phyloP scores from a whole-genome alignment of 257 asterid genomes.

The Scutellaria minor region DNA sequence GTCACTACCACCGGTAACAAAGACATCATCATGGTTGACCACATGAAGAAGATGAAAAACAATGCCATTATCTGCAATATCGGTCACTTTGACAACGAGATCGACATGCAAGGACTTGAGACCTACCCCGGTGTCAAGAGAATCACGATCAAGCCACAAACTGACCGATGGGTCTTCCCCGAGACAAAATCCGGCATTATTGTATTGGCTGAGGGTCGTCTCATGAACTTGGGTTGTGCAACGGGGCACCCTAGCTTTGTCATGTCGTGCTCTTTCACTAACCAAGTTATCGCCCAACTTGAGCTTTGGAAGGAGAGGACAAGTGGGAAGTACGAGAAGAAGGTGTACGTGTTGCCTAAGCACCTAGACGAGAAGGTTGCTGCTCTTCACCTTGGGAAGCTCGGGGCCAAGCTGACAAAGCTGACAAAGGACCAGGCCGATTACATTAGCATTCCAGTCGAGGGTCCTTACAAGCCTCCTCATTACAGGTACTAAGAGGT shows the following conservation, averaged over 20 bases:
- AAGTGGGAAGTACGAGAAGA: conserved; percentile 45
- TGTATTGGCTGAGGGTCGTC: conserved; percentile 48
- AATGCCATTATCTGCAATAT: conserved; percentile 54
- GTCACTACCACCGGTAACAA: conserved; percentile 52
- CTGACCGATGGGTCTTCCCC: conserved; percentile 45
- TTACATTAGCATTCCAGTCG: conserved; percentile 45
- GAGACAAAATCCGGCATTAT: conserved; percentile 38
- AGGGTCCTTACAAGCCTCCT: conserved; percentile 53
- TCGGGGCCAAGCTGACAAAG: conserved; percentile 51
- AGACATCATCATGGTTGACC: conserved; percentile 46
- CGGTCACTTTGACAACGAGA: conserved; percentile 51
- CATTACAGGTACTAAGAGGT: conserved; percentile 43
- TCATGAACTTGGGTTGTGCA: conserved; percentile 55
- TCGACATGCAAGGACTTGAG: conserved; percentile 49
- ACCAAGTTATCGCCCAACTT: conserved; percentile 49
- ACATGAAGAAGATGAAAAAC: conserved; percentile 49
- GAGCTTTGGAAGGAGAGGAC: conserved; percentile 52
- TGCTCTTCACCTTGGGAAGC: conserved; percentile 49
- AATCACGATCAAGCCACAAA: conserved; percentile 48
- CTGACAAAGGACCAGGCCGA: conserved; percentile 45
- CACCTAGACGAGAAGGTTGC: conserved; percentile 53
- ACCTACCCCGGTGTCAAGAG: conserved; percentile 46
- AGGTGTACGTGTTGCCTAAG: conserved; percentile 49
- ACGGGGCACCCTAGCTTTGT: conserved; percentile 56
- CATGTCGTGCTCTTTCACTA: conserved; percentile 53